phyloP scores from a whole-genome alignment of 352 stramenopile genomes.

The Heterotrichella gracilis region DNA sequence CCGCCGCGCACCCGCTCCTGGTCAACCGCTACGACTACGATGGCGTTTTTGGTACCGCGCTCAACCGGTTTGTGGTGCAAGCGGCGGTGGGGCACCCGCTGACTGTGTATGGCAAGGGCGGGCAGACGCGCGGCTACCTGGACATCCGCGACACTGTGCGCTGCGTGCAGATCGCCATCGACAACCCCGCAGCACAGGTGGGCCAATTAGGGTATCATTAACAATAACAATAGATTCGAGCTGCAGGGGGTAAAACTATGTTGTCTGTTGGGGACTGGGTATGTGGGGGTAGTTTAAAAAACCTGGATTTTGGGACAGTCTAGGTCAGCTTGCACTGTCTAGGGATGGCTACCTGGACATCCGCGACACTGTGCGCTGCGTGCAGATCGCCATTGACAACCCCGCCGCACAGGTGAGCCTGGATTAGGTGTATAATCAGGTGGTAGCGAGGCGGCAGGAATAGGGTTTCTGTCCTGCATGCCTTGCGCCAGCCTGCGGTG shows the following conservation, averaged over 20 bases:
- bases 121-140: conserved; percentile 46
- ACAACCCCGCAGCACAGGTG: too few relatives aligned
- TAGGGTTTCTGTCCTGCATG: too few relatives aligned
- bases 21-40: conserved; percentile 54
- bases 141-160: conserved; percentile 42
- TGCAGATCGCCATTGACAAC: conserved; percentile 47
- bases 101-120: conserved; percentile 45
- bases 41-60: conserved; percentile 43
- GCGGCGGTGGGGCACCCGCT: conserved; percentile 39
- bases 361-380: conserved; percentile 39
- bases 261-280: too few relatives aligned
- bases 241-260: too few relatives aligned
- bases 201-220: too few relatives aligned
- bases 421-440: too few relatives aligned
- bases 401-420: too few relatives aligned
- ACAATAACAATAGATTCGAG: too few relatives aligned
- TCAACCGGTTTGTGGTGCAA: conserved; percentile 54
- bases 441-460: too few relatives aligned
- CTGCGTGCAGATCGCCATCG: conserved; percentile 45
- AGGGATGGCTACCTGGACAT: conserved; percentile 53
- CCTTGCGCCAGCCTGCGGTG: conserved; percentile 41
- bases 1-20: conserved; percentile 34
- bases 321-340: too few relatives aligned
- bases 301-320: too few relatives aligned
- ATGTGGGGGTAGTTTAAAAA: too few relatives aligned